Percentiles rank a stretch among this genome's conserved stretches.
phyloP scores from a whole-genome alignment of 169 alveolate genomes.

The Eimeria maxima region DNA sequence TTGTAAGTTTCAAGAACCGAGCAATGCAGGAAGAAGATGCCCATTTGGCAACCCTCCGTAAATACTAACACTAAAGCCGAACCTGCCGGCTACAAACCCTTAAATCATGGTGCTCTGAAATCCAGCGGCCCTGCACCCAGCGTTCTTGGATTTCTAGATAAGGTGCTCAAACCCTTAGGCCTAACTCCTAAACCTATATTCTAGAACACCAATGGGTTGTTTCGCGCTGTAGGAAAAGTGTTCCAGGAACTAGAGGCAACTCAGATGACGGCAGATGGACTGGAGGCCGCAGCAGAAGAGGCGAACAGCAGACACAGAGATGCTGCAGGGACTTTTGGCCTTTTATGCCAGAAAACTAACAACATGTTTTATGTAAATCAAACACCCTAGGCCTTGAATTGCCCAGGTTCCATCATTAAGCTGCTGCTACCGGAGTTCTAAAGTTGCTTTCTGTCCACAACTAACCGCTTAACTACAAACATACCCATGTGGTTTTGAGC shows the following conservation, averaged over 20 bases:
- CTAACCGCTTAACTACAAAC: not conserved
- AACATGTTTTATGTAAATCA: constrained; percentile 19
- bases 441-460: not conserved
- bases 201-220: not conserved
- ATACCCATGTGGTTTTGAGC: not conserved
- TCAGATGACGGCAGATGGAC: constrained; percentile 45
- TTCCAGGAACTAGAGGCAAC: constrained; percentile 38
- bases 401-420: too few relatives aligned
- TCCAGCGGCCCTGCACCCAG: not conserved
- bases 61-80: constrained; percentile 9
- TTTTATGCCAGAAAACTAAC: constrained; percentile 37
- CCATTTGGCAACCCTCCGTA: constrained; percentile 39
- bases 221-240: not conserved
- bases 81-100: not conserved
- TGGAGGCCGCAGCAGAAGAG: constrained; percentile 59
- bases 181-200: too few relatives aligned
- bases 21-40: not conserved
- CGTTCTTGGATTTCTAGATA: too few relatives aligned
- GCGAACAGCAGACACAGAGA: constrained; percentile 34
- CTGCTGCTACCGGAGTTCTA: not conserved
- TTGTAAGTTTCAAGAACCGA: not conserved
- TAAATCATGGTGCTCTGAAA: not conserved
- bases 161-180: too few relatives aligned
- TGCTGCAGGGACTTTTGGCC: constrained; percentile 59
- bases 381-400: not conserved